A percentile compares a stretch with the other conserved stretches of the same genome.
These are phyloP conservation scores for Phyllosticta citrichinensis DNA, from an alignment of 2,329 filamentous ascomycete species.

Conservation along the genomic window DNA sequence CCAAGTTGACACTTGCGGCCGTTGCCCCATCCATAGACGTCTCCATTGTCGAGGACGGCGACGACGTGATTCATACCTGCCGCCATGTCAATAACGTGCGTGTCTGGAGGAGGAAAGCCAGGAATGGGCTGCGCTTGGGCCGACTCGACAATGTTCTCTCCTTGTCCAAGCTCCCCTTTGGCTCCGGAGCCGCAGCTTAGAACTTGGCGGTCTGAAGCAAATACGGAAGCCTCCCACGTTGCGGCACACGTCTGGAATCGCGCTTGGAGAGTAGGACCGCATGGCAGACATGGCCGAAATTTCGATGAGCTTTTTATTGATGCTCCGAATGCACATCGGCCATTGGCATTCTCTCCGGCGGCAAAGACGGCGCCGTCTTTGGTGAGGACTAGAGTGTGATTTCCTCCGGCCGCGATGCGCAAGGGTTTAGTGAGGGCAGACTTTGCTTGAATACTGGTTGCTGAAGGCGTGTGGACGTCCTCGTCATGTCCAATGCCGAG, in stretches of 20 bases:
- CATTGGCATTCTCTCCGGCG: constrained; percentile 50
- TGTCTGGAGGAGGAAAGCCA: constrained; percentile 53
- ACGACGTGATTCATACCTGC: constrained; percentile 73
- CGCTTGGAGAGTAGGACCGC: neutral
- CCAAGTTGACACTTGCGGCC: constrained; percentile 80
- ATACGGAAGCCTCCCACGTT: constrained; percentile 66
- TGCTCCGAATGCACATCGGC: constrained; percentile 15
- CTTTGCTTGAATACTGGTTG: constrained; percentile 2
- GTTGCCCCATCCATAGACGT: constrained; percentile 81
- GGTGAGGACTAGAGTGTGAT: constrained; percentile 72
- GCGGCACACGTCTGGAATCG: constrained; percentile 48
- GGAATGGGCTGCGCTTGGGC: constrained; percentile 43
- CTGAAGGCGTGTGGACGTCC: constrained; percentile 28
- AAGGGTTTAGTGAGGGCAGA: neutral
- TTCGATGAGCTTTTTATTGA: neutral
- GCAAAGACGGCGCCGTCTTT: constrained; percentile 50
- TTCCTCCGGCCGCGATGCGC: constrained; percentile 59
- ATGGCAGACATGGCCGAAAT: neutral
- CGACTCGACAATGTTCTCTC: constrained; percentile 23
- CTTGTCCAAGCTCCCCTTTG: constrained; percentile 65
- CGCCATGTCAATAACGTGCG: constrained; percentile 50
- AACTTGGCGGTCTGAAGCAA: constrained; percentile 43
- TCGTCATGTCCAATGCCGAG: constrained; percentile 37
- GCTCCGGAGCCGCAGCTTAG: constrained; percentile 56
- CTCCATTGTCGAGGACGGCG: constrained; percentile 61